These are phyloP conservation scores for Vigna angularis DNA, from an alignment of 306 rosid species.

Conservation along the genomic window DNA sequence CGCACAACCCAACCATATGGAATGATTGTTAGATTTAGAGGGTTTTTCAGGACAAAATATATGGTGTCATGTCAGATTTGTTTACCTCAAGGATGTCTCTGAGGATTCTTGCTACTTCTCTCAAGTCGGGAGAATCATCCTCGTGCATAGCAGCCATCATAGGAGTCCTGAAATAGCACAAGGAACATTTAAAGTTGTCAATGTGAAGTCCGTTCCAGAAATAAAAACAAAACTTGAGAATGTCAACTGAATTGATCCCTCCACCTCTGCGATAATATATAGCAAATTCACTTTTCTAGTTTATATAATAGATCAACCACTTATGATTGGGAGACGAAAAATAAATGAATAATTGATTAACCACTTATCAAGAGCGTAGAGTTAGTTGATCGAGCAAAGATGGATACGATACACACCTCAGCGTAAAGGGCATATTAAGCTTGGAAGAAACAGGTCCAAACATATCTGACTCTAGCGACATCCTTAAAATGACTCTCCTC, in stretches of 20 bases:
- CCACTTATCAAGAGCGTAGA: not conserved
- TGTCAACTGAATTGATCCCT: not conserved
- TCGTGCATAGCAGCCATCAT: conserved; percentile 86
- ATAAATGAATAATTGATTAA: conserved; percentile 1
- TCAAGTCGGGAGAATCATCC: conserved; percentile 77
- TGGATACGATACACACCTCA: conserved; percentile 58
- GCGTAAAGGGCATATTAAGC: conserved; percentile 63
- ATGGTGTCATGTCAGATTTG: not conserved
- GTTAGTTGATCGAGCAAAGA: not conserved
- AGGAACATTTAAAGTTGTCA: not conserved
- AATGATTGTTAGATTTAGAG: not conserved
- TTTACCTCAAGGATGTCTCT: conserved; percentile 72
- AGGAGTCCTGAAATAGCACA: conserved; percentile 67
- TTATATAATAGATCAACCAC: not conserved
- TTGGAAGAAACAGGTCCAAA: conserved; percentile 66
- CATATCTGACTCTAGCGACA: conserved; percentile 69
- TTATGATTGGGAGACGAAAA: not conserved
- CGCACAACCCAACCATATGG: conserved; percentile 11
- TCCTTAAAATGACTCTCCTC: conserved; percentile 80
- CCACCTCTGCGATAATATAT: not conserved
- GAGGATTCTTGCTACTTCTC: conserved; percentile 69
- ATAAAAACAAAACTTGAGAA: conserved; percentile 3
- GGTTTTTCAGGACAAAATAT: not conserved
- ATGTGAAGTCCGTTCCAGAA: conserved; percentile 4
- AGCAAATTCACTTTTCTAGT: not conserved